These are phyloP conservation scores for Hebeloma cylindrosporum DNA, from an alignment of 768 basidiomycete genomes.

Conservation along the genomic window DNA sequence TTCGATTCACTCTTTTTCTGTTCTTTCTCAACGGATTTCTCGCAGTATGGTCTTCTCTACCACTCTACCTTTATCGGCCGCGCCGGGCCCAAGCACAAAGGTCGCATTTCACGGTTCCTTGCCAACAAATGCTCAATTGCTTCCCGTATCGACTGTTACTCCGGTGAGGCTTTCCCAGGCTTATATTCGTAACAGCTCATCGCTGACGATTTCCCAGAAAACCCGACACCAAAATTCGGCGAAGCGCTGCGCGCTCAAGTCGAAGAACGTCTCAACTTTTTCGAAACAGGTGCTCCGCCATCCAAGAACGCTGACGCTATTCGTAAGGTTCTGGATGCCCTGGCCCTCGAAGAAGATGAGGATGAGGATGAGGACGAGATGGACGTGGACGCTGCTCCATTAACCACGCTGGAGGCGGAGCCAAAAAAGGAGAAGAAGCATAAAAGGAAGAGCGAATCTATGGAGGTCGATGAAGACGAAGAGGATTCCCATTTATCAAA, in stretches of 20 bases:
- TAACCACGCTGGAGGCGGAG: conserved; percentile 60
- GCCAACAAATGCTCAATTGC: conserved; percentile 99
- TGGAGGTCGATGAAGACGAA: conserved; percentile 59
- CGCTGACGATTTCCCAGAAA: conserved; percentile 44
- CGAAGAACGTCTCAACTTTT: conserved; percentile 92
- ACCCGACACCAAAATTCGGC: conserved; percentile 90
- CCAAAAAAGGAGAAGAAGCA: conserved; percentile 62
- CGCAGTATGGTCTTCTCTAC: conserved; percentile 93
- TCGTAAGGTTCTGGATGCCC: conserved; percentile 78
- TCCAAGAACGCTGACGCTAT: conserved; percentile 93
- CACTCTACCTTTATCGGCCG: conserved; percentile 97
- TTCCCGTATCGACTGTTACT: conserved; percentile 93
- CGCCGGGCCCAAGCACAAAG: conserved; percentile 92
- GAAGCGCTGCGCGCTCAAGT: conserved; percentile 93
- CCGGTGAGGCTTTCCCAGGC: conserved; percentile 48
- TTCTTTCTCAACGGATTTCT: conserved; percentile 5
- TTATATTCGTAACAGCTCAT: not conserved
- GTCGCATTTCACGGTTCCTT: conserved; percentile 96
- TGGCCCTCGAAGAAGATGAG: conserved; percentile 68
- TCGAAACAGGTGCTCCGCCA: conserved; percentile 87
- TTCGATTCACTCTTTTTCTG: not conserved
- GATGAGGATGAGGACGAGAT: conserved; percentile 54
- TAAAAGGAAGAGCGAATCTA: conserved; percentile 66
- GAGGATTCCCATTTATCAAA: conserved; percentile 53
- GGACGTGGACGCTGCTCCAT: conserved; percentile 48